Percentiles rank a stretch among this genome's conserved stretches.
Conservation (phyloP, 2,329 filamentous ascomycete species). For the Aspergillus nomiae region DNA sequence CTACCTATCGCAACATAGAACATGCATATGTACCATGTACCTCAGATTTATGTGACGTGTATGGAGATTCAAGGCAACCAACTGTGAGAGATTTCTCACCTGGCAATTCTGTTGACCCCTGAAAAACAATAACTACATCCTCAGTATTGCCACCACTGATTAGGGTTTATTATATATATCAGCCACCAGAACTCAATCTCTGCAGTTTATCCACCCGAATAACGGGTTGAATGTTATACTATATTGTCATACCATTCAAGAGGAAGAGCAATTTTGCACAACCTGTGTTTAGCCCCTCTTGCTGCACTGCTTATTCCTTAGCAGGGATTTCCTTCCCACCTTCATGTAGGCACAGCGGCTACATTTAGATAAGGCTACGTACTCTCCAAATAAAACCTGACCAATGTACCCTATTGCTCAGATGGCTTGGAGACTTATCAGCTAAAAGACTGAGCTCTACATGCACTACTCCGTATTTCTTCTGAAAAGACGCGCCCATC, state of each 20-base stretch:
- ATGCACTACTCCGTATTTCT: background rate
- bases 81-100: background rate
- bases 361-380: background rate
- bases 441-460: background rate
- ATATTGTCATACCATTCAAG: background rate
- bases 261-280: background rate
- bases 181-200: background rate
- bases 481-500: too few relatives aligned
- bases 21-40: constrained; percentile 3
- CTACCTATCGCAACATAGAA: background rate
- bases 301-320: background rate
- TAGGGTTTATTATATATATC: background rate
- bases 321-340: background rate
- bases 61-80: background rate
- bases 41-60: background rate
- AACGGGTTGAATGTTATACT: background rate
- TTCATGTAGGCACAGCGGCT: background rate
- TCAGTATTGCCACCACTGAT: background rate
- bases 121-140: background rate
- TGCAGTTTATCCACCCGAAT: background rate
- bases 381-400: background rate
- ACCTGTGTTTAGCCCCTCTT: background rate
- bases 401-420: background rate
- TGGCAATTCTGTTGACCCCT: background rate
- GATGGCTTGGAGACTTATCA: background rate